These are phyloP conservation scores for Ceratobasidium sp. DNA, from an alignment of 1,284 basidiomycete species.

Conservation along the genomic window DNA sequence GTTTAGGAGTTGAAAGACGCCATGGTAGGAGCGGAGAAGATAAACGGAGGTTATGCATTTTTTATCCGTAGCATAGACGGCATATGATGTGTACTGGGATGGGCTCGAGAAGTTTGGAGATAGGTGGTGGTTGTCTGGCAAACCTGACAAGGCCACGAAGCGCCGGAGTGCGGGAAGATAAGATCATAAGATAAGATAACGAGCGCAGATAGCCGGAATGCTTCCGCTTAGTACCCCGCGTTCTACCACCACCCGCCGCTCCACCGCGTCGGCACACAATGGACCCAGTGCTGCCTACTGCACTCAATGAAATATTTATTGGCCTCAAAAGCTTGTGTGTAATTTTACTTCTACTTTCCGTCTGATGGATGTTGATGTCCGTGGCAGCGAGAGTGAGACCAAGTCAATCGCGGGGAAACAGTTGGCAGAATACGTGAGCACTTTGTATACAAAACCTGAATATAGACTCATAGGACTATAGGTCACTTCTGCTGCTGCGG, in stretches of 20 bases:
- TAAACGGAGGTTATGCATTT: no score
- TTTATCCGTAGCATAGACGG: no score
- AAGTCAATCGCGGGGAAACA: conserved; percentile 30
- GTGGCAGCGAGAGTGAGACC: conserved; percentile 38
- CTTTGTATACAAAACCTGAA: background rate
- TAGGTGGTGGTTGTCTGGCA: no score
- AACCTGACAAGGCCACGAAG: no score
- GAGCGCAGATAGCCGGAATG: conserved; percentile 13
- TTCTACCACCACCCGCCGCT: conserved; percentile 24
- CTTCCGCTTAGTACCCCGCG: conserved; percentile 37
- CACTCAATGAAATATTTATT: conserved; percentile 41
- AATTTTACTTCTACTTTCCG: background rate
- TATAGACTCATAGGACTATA: background rate
- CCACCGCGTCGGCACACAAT: conserved; percentile 3
- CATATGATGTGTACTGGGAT: no score
- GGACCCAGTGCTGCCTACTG: conserved; percentile 30
- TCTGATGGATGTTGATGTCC: conserved; percentile 28
- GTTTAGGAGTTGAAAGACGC: no score
- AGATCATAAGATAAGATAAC: conserved; percentile 26
- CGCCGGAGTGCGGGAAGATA: no score
- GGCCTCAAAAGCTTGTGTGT: conserved; percentile 28
- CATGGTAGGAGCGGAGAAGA: no score
- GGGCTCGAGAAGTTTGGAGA: no score
- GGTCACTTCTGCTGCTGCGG: conserved; percentile 29
- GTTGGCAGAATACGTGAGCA: conserved; percentile 35